Base-by-base conservation (phyloP, 148 eudicot species). In the Rheum nobile region DNA sequence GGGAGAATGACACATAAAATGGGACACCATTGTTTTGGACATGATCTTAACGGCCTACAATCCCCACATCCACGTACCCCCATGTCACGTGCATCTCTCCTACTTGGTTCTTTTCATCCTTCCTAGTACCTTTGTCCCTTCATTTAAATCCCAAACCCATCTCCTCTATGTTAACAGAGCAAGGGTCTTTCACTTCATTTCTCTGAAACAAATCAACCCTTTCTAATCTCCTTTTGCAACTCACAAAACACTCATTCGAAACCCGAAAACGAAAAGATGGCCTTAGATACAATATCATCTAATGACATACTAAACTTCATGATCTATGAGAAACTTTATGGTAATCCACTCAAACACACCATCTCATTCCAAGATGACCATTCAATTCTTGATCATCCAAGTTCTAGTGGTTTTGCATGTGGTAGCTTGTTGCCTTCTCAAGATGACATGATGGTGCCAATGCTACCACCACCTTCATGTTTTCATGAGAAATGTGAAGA, bases 261-360 rank as follows among this genome's bases (percentile, higher is more conserved):
- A 26, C 65, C 65, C 16, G 13, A 26, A 57, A 63, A 63, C 14
- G 7, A 54, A 38, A 75, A 14, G 8, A 86, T 86, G 94, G 93
- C 91, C 9, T 74, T 87, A 74, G 93, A 94, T 81, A 78, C 98
- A 48, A 82, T 91, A 48, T 84, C 90, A 50, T 76, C 90, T 37
- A 90, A 79, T 76, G 96, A 91, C 71, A 74, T 86, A 75, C 72
- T 83, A 41, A 87, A 88, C 85, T 86, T 79, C 77, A 85, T 90
- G 80, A 77, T 88, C 76, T 83, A 79, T 79, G 97, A 91, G 77
- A 75, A 89, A 13, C 50, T 83, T 17, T 76, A 80, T 67, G 79
- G 76, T 8, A 75, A 73, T 71, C 38, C 69, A 29, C 69, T 63
- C 69, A 63, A 31, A 63, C 37, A 63, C 29, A 8, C 63, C 29